Evolutionary conservation across 768 basidiomycete genomes (phyloP).

Genomic region (Tulasnella sp.): DNA sequence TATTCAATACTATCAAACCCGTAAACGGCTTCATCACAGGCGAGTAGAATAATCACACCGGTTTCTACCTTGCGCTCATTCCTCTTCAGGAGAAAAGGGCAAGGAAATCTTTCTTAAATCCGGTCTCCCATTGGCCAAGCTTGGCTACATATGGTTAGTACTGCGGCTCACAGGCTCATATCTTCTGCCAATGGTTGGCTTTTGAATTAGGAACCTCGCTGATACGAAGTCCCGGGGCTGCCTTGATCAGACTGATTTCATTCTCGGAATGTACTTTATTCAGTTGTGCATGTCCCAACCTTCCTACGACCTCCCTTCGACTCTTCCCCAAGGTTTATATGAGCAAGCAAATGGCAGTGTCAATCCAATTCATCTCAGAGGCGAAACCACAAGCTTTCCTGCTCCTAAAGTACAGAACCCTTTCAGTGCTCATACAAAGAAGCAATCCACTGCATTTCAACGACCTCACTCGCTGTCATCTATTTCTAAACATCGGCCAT

Average conservation of each 20-base stretch:
- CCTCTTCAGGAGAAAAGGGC: constrained; percentile 60
- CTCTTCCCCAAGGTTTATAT: constrained; percentile 72
- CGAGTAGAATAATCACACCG: constrained; percentile 21
- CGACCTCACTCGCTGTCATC: too few relatives aligned
- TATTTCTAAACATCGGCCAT: too few relatives aligned
- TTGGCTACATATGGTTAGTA: constrained; percentile 79
- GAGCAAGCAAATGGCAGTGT: constrained; percentile 60
- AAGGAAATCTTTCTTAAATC: constrained; percentile 86
- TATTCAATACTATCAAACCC: constrained; percentile 64
- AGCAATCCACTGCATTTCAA: too few relatives aligned
- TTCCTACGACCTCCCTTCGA: constrained; percentile 53
- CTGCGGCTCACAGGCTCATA: neutral
- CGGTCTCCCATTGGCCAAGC: constrained; percentile 68
- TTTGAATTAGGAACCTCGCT: constrained; percentile 61
- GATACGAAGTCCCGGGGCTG: constrained; percentile 86
- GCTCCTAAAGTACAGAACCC: too few relatives aligned
- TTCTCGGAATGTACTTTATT: constrained; percentile 92
- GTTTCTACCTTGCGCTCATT: constrained; percentile 7
- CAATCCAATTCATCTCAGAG: too few relatives aligned
- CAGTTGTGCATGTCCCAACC: constrained; percentile 80
- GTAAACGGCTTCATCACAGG: constrained; percentile 66
- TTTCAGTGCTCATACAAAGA: too few relatives aligned
- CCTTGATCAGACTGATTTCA: constrained; percentile 84
- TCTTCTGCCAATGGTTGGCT: neutral
- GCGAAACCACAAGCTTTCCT: too few relatives aligned